Evolutionary conservation across 192 early-diverging fungal species (phyloP).

Genomic region (Mortierella alpina): DNA sequence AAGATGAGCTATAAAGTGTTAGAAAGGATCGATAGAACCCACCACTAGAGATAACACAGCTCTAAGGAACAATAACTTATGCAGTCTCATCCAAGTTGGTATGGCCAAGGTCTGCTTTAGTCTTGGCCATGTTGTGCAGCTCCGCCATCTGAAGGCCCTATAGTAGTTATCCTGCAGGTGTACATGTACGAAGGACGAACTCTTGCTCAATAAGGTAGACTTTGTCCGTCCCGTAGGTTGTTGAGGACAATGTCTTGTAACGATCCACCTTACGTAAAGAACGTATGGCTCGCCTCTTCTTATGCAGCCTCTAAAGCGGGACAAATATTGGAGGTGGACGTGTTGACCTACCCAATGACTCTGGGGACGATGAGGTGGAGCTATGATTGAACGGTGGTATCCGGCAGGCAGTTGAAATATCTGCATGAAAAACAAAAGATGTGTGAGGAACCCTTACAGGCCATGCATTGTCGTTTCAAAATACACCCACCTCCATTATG

Average conservation of each 20-base stretch:
- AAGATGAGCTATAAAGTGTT: background rate
- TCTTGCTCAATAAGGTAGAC: conserved; percentile 2
- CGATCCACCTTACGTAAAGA: background rate
- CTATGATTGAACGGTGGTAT: too few relatives aligned
- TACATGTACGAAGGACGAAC: conserved; percentile 5
- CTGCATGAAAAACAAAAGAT: too few relatives aligned
- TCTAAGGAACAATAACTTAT: conserved; percentile 2
- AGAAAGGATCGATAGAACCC: background rate
- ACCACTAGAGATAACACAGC: too few relatives aligned
- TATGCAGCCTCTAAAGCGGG: background rate
- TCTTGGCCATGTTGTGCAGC: background rate
- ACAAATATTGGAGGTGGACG: background rate
- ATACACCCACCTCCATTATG: too few relatives aligned
- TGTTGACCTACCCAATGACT: background rate
- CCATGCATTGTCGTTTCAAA: too few relatives aligned
- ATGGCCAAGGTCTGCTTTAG: conserved; percentile 9
- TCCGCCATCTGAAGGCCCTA: background rate
- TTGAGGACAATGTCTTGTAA: conserved; percentile 7
- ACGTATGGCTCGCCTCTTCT: background rate
- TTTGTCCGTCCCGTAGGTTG: background rate
- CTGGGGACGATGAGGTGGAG: background rate
- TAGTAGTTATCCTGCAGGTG: background rate
- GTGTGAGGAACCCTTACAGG: too few relatives aligned
- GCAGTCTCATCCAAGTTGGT: conserved; percentile 19
- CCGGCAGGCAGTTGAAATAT: too few relatives aligned